Evolutionary conservation across 108 stramenopile species (phyloP), one percentile per base, ranked within the genome.

Genomic region (Aureococcus anophagefferens): DNA sequence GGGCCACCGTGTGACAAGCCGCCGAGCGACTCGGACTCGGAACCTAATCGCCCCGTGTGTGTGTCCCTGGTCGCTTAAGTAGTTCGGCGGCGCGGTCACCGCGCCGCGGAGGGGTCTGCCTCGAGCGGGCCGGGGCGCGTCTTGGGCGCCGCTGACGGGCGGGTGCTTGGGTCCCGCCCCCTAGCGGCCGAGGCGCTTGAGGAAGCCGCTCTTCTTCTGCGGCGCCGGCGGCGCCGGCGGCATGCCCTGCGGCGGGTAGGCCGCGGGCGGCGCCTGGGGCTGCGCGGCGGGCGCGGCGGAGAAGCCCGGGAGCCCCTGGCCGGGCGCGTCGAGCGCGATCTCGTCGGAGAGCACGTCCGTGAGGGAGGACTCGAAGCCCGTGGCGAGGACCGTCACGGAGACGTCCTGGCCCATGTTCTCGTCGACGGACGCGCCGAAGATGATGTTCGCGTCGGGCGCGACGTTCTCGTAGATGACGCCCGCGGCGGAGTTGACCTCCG

Each of bases 391-490:
- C 35, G 83, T 84, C 35, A 84, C 79, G 5, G 72, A 74, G 5
- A 90, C 89, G 34, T 85, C 72, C 30, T 76, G 34, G 35, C 64
- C 63, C 63, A 72, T 33, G 35, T 67, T 74, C 32, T 81, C 63
- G 79, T 91, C 89, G 36, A 92, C 85, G 62, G 89, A 77, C 25
- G 91, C 90, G 21, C 90, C 89, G 77, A 92, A 90, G 69, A 92
- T 92, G 72, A 90, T 88, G 79, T 90, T 92, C 32, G 90, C 89
- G 72, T 89, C 89, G 33, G 86, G 83, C 51, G 87, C 84, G 9
- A 87, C 90, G 74, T 85, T 87, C 63, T 87, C 84, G 72, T 90
- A 90, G 74, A 92, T 89, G n/a, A 92, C 85, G 69, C 85, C 84
- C 62, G 86, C 85, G 14, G 91, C 91, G 30, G 80, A 77, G 70